These are phyloP conservation scores for Colletotrichum sidae DNA, from an alignment of 2,329 filamentous ascomycete species.

Conservation along the genomic window DNA sequence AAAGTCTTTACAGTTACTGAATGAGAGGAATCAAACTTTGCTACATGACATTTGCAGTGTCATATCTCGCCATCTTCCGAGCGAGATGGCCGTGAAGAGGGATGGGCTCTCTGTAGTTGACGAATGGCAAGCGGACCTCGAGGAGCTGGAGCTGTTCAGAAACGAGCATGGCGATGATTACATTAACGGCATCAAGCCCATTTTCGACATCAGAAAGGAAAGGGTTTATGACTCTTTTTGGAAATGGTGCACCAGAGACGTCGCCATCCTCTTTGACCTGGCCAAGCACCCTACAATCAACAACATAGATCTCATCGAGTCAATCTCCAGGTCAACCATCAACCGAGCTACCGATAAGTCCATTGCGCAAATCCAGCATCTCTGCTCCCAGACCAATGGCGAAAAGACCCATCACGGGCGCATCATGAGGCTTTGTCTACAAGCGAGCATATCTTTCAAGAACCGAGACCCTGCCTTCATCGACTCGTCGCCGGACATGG, in stretches of 20 bases:
- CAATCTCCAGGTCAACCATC: conserved; percentile 96
- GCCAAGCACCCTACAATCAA: neutral
- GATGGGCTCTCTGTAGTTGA: neutral
- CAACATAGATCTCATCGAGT: neutral
- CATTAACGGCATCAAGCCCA: conserved; percentile 90
- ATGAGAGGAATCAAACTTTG: conserved; percentile 3
- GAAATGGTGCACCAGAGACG: conserved; percentile 98
- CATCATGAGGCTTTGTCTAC: conserved; percentile 17
- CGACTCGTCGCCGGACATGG: conserved; percentile 5
- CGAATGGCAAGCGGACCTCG: conserved; percentile 44
- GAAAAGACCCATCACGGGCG: conserved; percentile 83
- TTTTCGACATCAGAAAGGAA: conserved; percentile 92
- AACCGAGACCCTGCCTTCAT: conserved; percentile 20
- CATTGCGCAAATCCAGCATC: conserved; percentile 98
- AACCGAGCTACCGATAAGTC: conserved; percentile 96
- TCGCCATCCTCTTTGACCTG: conserved; percentile 1
- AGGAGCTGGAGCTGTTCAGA: conserved; percentile 93
- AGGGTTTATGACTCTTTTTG: conserved; percentile 97
- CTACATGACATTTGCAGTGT: neutral
- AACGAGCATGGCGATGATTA: conserved; percentile 97
- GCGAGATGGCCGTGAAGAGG: conserved; percentile 56
- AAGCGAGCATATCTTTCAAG: conserved; percentile 12
- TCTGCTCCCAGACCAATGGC: conserved; percentile 96
- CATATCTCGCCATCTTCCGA: conserved; percentile 14
- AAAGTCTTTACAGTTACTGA: conserved; percentile 85